Base-by-base conservation (phyloP, 176 grass and related monocot genomes). In the Avena atlantica region DNA sequence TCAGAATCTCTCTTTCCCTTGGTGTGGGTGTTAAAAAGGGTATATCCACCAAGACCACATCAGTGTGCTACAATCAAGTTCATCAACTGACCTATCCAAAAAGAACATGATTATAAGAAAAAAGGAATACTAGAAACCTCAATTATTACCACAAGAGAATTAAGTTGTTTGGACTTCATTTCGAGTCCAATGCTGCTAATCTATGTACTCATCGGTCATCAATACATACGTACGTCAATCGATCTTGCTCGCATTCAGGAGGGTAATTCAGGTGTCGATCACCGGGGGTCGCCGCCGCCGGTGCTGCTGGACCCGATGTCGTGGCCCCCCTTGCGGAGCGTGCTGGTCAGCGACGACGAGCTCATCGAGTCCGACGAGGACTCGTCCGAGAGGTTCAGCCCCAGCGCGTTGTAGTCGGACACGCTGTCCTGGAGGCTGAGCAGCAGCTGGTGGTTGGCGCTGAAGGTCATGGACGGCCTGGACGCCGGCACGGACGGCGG, bases 341-440 rank as follows among this genome's bases (percentile, higher is more conserved):
- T 93, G 78, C 89, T 99, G 8, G 59, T 88, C 0, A 99, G 84
- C 31, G 92, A 99, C n/a, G 92, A 87, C 0, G 85, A 89, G 86
- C 91, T 91, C 5, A 90, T 65, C 15, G 92, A 96, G 56, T 87
- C 93, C 5, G 72, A 83, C 11, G 91, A 92, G 1, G 88, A 94
- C 3, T 77, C 74, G 21, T 70, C 53, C 10, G 90, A 81, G 17
- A 83, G 68, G 71, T 94, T 90, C 3, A 99, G 83, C 4, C 85
- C 94, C 60, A 99, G 87, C 27, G 94, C 94, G 64, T 96, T 94
- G 89, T 90, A 99, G 79, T 99, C 97, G 2, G 97, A 99, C 71
- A 96, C 90, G 86, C 97, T 96, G 65, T 99, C 97, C 86, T 99
- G 97, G 40, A 99, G 89, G 79, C 87, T 93, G 0, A 96, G 88